Conservation (phyloP, 2,329 filamentous ascomycete species). For the Escovopsis sp. region DNA sequence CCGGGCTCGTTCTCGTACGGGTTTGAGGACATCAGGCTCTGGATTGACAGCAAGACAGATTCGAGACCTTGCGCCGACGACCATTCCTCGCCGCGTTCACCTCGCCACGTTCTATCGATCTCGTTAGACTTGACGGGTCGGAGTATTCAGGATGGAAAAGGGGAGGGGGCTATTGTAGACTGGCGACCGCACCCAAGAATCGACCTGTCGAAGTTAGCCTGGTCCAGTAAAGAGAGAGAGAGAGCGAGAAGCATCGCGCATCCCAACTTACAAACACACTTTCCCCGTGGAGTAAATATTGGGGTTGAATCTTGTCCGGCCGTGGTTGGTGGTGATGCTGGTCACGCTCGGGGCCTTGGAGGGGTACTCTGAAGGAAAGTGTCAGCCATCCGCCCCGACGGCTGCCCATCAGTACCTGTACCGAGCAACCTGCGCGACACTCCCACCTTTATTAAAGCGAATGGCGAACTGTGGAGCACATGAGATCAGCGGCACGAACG, state of each 20-base stretch:
- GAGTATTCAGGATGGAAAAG: neutral
- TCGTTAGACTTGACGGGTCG: constrained; percentile 1
- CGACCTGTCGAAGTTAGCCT: constrained; percentile 37
- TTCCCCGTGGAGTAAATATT: constrained; percentile 89
- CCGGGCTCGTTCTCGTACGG: constrained; percentile 95
- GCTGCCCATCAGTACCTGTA: neutral
- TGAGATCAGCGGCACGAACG: constrained; percentile 1
- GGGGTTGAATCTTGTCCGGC: constrained; percentile 81
- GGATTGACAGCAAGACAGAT: constrained; percentile 86
- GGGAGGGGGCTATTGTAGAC: too few species aligned
- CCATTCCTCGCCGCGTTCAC: constrained; percentile 85
- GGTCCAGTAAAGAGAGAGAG: neutral
- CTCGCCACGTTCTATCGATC: constrained; percentile 69
- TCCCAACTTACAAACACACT: constrained; percentile 69
- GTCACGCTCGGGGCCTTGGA: constrained; percentile 45
- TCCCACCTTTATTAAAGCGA: constrained; percentile 56
- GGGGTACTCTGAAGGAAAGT: constrained; percentile 55
- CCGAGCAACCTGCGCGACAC: too few species aligned
- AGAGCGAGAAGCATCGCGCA: neutral
- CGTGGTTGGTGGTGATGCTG: constrained; percentile 75
- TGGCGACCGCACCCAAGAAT: constrained; percentile 59
- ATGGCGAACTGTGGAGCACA: constrained; percentile 51
- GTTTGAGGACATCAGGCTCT: constrained; percentile 86
- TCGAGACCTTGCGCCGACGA: constrained; percentile 90
- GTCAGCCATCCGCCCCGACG: neutral